Evolutionary conservation across 106 monocot genomes (phyloP), one percentile per base, ranked within the genome.

Genomic region (Agapanthus africanus): DNA sequence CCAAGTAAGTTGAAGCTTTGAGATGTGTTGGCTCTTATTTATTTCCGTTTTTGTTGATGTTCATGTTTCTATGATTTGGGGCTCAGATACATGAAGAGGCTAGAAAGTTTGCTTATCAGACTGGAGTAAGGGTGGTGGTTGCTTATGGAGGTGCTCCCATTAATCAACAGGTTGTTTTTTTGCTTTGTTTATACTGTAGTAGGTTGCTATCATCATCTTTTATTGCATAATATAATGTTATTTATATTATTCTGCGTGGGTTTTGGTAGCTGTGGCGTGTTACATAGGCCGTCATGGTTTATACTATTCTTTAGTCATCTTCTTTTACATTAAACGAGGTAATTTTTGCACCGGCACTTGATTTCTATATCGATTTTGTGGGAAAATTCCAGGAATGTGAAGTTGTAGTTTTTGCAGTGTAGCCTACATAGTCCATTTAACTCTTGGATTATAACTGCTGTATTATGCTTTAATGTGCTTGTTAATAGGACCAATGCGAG

Each of bases 131-230:
- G 30, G 84, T 76, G 34, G 84, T 84, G n/a, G 91, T 91, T 57
- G 91, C 84, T 19, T 91, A 91, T 67, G 87, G 91, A 66, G 91
- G 91, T 66, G 81, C 91, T 19, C 87, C 91, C 63, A 87, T 84
- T 31, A 70, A 71, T 51, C 79, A 80, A 7, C 91, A 91, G 91
- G 91, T 91, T 56, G 15, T 80, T 27, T 15, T 37, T 16, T 14
- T 18, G 6, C 19, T 37, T 38, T 38, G 2, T 63, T 21, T 15
- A 63, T 63, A 22, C 15, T 22, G 13, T 37, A 11, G 11, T 18
- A 9, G 15, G 63, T 15, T 63, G 18, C 23, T 26, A 63, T 37
- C 31, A 22, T 47, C 16, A 15, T 47, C 19, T 47, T 34, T 63
- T 63, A 37, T 63, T 3, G 37, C 25, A 23, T 23, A 3, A 21